phyloP scores from a whole-genome alignment of 257 asterid genomes.

The Solanum bulbocastanum region DNA sequence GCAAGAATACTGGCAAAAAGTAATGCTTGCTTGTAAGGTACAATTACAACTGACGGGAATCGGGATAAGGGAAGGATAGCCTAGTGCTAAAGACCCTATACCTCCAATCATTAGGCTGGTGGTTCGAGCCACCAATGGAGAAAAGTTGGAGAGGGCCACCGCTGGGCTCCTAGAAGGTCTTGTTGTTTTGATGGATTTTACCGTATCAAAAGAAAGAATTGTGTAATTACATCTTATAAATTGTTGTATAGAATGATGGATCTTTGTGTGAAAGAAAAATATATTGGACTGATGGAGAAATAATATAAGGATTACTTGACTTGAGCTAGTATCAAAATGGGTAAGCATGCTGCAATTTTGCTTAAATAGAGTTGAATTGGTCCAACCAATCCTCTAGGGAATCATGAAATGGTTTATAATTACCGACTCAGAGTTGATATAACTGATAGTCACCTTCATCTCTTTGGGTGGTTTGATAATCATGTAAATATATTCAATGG shows the following conservation, averaged over 20 bases:
- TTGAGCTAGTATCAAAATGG: background rate
- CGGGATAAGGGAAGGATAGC: background rate
- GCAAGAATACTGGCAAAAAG: background rate
- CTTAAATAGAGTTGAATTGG: background rate
- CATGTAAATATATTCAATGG: background rate
- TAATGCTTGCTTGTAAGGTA: background rate
- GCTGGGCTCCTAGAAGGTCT: background rate
- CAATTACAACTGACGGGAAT: background rate
- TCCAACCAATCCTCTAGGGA: background rate
- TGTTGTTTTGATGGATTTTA: background rate
- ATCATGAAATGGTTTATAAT: background rate
- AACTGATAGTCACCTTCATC: background rate
- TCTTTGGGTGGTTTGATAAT: background rate
- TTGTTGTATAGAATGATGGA: background rate
- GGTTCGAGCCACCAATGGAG: background rate
- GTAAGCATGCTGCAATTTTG: background rate
- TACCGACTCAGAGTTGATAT: background rate
- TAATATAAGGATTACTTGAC: background rate
- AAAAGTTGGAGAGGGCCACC: background rate
- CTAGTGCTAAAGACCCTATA: background rate
- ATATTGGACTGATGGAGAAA: background rate
- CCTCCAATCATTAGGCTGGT: background rate
- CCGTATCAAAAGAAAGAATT: background rate
- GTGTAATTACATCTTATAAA: background rate
- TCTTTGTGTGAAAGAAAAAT: background rate